phyloP scores from a whole-genome alignment of 2,329 filamentous ascomycete genomes.

The Hymenoscyphus albidus region DNA sequence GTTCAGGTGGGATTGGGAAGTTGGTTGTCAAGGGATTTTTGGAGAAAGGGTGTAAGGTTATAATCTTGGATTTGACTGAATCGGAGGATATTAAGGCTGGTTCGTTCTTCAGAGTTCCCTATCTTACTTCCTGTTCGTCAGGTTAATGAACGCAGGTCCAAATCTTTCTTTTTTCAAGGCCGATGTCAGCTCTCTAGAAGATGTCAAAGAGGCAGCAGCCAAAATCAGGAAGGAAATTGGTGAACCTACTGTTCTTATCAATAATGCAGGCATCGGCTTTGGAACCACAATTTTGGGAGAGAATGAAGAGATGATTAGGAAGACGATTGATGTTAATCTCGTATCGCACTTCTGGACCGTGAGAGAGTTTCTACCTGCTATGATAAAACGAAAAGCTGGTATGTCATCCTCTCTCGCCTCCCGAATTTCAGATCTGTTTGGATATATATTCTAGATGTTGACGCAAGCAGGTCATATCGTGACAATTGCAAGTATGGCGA shows the following conservation, averaged over 20 bases:
- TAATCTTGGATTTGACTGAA: constrained; percentile 66
- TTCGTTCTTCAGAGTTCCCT: constrained; percentile 35
- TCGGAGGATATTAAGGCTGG: constrained; percentile 58
- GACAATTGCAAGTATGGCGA: constrained; percentile 62
- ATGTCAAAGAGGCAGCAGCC: constrained; percentile 49
- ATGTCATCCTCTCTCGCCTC: neutral
- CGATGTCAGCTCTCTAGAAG: constrained; percentile 59
- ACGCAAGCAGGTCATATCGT: constrained; percentile 57
- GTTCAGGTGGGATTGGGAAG: constrained; percentile 69
- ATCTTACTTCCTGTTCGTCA: neutral
- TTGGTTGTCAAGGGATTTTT: constrained; percentile 62
- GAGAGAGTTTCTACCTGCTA: constrained; percentile 63
- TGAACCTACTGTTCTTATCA: constrained; percentile 65
- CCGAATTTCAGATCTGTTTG: neutral
- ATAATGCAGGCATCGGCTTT: constrained; percentile 64
- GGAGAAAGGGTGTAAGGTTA: constrained; percentile 61
- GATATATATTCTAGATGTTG: neutral
- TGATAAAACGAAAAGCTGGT: constrained; percentile 57
- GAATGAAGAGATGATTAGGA: constrained; percentile 54
- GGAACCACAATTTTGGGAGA: constrained; percentile 59
- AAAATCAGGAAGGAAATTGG: constrained; percentile 55
- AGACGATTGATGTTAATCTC: constrained; percentile 69
- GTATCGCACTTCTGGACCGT: constrained; percentile 64
- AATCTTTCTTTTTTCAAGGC: constrained; percentile 66
- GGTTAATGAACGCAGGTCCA: constrained; percentile 8